Evolutionary conservation across 352 stramenopile genomes (phyloP), one percentile per base, ranked within the genome.

Genomic region (Phytopythium cucurbitacearum): DNA sequence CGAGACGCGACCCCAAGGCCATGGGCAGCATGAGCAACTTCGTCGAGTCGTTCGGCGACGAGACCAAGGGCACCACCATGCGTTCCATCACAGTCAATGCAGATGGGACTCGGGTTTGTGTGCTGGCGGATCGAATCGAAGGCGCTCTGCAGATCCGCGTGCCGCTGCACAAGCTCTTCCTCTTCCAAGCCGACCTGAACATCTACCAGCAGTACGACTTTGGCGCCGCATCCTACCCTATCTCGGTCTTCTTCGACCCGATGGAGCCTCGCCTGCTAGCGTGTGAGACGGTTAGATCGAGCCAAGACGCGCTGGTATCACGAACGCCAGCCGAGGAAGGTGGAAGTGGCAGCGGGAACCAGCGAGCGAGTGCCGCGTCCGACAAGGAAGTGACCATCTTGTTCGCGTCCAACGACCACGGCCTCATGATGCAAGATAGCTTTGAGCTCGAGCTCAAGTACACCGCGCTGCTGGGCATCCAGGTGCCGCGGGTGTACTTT

Each of bases 151-250:
- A 84, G 49, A 91, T 97, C 42, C 82, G 89, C 44, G 82, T 81
- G 37, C 93, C 91, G 12, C 60, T 97, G 54, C 86, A 65, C 56
- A 89, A 91, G 39, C 63, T 98, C 16, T 87, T 89, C 57, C 65
- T 98, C 9, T 98, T 96, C 69, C 87, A 97, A 50, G 80, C 76
- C 6, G 83, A 97, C 48, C 76, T 96, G 32, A 93, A 96, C 54
- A 78, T 89, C 40, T 89, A 97, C 43, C 80, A 94, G 56, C 73
- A 88, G 44, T 96, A 94, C 70, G 89, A 97, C 48, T 97, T 95
- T 68, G 85, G 78, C 0, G 48, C 77, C 5, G 74, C 73, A 38
- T 71, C 79, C 11, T 85, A 81, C 46, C 89, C 91, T 7, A 71
- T 79, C 0, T 84, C 78, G 4, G 80, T 95, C 42, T 97, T 94